These are phyloP conservation scores for Claviceps cyperi DNA, from an alignment of 2,329 filamentous ascomycete genomes.

Conservation along the genomic window DNA sequence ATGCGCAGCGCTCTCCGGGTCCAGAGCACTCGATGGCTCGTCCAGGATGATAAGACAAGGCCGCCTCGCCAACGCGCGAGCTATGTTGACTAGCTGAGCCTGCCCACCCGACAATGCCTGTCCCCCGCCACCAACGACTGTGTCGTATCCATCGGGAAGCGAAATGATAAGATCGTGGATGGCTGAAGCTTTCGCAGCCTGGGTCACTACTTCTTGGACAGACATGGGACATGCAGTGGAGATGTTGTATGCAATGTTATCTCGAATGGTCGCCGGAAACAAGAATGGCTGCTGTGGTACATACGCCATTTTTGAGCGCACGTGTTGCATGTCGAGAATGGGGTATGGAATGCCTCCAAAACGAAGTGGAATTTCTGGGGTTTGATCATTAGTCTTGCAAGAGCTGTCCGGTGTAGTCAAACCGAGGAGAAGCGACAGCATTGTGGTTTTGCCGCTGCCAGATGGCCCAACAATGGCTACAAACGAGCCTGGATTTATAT, in stretches of 20 bases:
- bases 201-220: slow-evolving; percentile 27
- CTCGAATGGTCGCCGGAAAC: slow-evolving; percentile 61
- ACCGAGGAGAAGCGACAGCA: slow-evolving; percentile 59
- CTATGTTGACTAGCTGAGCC: slow-evolving; percentile 67
- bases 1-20: slow-evolving; percentile 48
- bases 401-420: slow-evolving; percentile 39
- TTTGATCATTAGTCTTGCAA: neutral
- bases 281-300: slow-evolving; percentile 60
- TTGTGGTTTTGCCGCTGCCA: slow-evolving; percentile 82
- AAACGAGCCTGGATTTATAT: slow-evolving; percentile 46
- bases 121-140: slow-evolving; percentile 63
- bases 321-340: slow-evolving; percentile 41
- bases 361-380: slow-evolving; percentile 26
- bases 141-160: slow-evolving; percentile 46
- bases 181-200: slow-evolving; percentile 42
- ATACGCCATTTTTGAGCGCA: slow-evolving; percentile 49
- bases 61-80: slow-evolving; percentile 56
- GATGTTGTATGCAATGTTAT: slow-evolving; percentile 75
- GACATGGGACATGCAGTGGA: slow-evolving; percentile 36
- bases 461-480: slow-evolving; percentile 72
- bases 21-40: slow-evolving; percentile 73
- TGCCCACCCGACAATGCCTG: slow-evolving; percentile 66
- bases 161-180: slow-evolving; percentile 65
- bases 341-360: slow-evolving; percentile 44
- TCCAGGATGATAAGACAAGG: slow-evolving; percentile 69